These are phyloP conservation scores for Boletus bicolor DNA, from an alignment of 768 basidiomycete genomes.

Conservation along the genomic window DNA sequence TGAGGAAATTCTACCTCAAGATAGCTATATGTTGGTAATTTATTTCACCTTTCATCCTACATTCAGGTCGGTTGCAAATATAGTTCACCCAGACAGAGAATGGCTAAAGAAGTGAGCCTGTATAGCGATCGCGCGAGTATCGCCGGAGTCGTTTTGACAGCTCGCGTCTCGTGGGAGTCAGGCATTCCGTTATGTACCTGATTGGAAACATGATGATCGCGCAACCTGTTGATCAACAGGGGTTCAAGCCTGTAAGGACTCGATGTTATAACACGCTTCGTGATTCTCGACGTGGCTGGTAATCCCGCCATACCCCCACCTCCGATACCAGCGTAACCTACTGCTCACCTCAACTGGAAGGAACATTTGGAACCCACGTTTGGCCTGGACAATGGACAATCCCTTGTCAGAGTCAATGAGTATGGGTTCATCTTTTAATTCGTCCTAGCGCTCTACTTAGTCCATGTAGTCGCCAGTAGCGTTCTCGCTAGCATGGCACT, in stretches of 20 bases:
- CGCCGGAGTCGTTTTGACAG: no score
- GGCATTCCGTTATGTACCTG: background rate
- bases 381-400: constrained; percentile 1
- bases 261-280: background rate
- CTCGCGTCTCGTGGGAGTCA: no score
- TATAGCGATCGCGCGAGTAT: no score
- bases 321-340: background rate
- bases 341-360: background rate
- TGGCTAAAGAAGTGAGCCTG: no score
- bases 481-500: constrained; percentile 6
- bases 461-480: constrained; percentile 3
- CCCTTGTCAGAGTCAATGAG: background rate
- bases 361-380: background rate
- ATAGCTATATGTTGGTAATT: no score
- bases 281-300: background rate
- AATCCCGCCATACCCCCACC: background rate
- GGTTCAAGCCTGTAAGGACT: background rate
- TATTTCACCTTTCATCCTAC: no score
- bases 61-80: no score
- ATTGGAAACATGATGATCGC: background rate
- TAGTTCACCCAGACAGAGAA: no score
- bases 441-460: background rate
- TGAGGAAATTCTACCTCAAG: no score
- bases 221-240: background rate
- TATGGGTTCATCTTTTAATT: background rate